Base-by-base conservation (phyloP, 2,329 filamentous ascomycete genomes). In the Neonectria ditissima region DNA sequence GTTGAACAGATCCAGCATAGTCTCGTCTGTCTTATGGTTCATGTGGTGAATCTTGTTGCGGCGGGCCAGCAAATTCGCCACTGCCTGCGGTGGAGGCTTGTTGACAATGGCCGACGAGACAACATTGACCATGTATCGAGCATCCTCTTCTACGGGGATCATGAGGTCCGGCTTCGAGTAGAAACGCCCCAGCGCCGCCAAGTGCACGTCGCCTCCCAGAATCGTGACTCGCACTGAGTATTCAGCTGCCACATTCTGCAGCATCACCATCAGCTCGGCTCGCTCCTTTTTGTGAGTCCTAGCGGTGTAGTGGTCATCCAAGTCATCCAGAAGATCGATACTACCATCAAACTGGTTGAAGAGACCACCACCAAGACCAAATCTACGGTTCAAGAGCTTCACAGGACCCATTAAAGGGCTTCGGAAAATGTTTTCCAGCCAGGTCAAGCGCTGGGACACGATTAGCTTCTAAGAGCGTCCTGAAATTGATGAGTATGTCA, bases 271-370 rank as follows among this genome's bases (percentile, higher is more conserved):
- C 45, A 98, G 83, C 41, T 88, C 84, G 60, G 89, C 90, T 47
- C 95, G 92, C 83, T 98, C 95, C 63, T 88, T 86, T 80, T 97
- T 98, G 84, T 98, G 95, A 54, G 94, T 93, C 66, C 89, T 89
- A 6, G 94, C 93, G 1, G 95, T 97, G 82, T 97, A 97, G 76
- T 99, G 96, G 77, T 99, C 96, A 77, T 98, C 95, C 20, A 97
- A 84, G 71, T 97, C 94, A 76, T 97, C 94, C 16, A 97, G 83
- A 24, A 98, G 89, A 80, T 98, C 96, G 24, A 97, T 92, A 59
- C 92, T 94, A 54, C 95, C 95, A 72, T 97, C 95, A 70, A 98
- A 97, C 60, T 93, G 87, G 79, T 98, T 98, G 84, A 98, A 97
- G 47, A 97, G 83, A 55, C 89, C 89, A 52, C 94, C 94, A 5